Percentiles rank a stretch among this genome's conserved stretches.
These are phyloP conservation scores for Alternaria dauci DNA, from an alignment of 2,329 filamentous ascomycete species.

Conservation along the genomic window DNA sequence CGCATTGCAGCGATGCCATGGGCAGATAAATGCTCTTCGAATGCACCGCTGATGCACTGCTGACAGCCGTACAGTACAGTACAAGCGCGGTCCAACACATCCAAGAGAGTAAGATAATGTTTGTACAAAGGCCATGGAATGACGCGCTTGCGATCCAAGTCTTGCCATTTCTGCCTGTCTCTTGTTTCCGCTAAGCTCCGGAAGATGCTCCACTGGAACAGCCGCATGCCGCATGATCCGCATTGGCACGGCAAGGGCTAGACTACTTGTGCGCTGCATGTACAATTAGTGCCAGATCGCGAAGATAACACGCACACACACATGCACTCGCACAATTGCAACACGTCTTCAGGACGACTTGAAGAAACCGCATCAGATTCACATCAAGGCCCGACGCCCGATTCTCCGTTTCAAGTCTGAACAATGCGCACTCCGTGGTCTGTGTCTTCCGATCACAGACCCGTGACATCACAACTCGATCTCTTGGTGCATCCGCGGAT, in stretches of 20 bases:
- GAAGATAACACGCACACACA: background rate
- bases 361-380: background rate
- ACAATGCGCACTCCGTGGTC: background rate
- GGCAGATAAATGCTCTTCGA: background rate
- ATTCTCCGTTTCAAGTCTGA: background rate
- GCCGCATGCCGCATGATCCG: conserved; percentile 18
- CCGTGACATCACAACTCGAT: conserved; percentile 11
- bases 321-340: background rate
- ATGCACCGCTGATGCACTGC: background rate
- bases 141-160: conserved; percentile 7
- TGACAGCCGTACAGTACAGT: background rate
- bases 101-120: background rate
- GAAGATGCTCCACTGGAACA: conserved; percentile 7
- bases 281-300: background rate
- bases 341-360: background rate
- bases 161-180: background rate
- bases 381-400: background rate
- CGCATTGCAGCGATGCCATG: background rate
- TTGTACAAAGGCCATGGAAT: background rate
- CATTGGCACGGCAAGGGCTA: background rate
- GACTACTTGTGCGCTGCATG: background rate
- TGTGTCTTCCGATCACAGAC: background rate
- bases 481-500: conserved; percentile 11
- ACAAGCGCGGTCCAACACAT: background rate
- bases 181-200: conserved; percentile 10